These are phyloP conservation scores for Vitellaria paradoxa DNA, from an alignment of 179 eudicot genomes.

Conservation along the genomic window DNA sequence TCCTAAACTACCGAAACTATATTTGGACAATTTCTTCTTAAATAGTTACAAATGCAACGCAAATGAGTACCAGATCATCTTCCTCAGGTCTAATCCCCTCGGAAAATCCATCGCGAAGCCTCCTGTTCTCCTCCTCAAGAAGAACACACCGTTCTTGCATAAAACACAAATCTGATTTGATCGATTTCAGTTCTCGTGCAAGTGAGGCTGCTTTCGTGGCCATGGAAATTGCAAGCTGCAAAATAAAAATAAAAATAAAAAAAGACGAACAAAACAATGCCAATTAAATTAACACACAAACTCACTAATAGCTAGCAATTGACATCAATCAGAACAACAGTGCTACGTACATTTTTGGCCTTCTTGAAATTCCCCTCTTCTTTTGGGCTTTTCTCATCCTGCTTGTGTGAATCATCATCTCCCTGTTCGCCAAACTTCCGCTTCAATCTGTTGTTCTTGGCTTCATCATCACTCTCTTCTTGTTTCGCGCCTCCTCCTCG, in stretches of 20 bases:
- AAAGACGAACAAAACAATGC: neutral
- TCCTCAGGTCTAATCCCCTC: slow-evolving; percentile 68
- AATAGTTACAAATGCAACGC: too few species aligned
- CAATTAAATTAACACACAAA: neutral
- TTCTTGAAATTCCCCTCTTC: slow-evolving; percentile 54
- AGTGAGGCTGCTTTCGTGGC: slow-evolving; percentile 66
- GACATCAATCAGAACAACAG: too few species aligned
- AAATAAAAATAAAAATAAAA: too few species aligned
- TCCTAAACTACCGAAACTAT: too few species aligned
- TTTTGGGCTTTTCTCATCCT: slow-evolving; percentile 23
- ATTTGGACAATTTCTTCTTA: too few species aligned
- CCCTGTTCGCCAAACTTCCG: slow-evolving; percentile 45
- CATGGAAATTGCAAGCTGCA: slow-evolving; percentile 84
- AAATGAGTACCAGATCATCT: slow-evolving; percentile 74
- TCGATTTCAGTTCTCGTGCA: slow-evolving; percentile 71
- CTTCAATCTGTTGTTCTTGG: slow-evolving; percentile 39
- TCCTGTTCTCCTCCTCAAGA: slow-evolving; percentile 80
- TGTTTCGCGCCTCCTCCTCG: slow-evolving; percentile 6
- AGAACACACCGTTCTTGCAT: slow-evolving; percentile 69
- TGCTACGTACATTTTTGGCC: slow-evolving; percentile 52
- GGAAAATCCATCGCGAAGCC: slow-evolving; percentile 59
- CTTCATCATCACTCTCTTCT: slow-evolving; percentile 27
- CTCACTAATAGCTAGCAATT: neutral
- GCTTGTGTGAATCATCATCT: slow-evolving; percentile 25
- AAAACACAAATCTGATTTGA: slow-evolving; percentile 67